Evolutionary conservation across 805 yeast genomes (phyloP), one percentile per base, ranked within the genome.

Genomic region (Torulaspora indica): DNA sequence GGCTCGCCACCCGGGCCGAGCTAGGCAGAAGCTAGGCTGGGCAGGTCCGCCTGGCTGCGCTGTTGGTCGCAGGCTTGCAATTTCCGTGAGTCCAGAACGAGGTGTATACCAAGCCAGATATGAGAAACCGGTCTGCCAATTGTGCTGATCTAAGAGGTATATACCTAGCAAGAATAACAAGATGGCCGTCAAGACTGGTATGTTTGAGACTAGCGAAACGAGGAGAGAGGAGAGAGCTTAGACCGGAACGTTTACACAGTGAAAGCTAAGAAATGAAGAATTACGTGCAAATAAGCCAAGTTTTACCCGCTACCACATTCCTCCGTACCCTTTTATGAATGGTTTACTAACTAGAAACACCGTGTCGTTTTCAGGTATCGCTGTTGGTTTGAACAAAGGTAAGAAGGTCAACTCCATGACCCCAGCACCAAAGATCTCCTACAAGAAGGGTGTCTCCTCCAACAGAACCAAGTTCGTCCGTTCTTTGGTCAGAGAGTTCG

Each of bases 321-420:
- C 28, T 25, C 28, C n/a, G 8, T 8, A 25, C 10, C 3, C 9
- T 12, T 18, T 8, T 17, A 13, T 12, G 31, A 38, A 37, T 35
- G 25, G 13, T 12, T 43, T 67, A 68, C 73, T 68, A 70, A 69
- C 72, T 43, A 47, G 14, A 22, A 18, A 13, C 18, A 3, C 34
- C 23, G 22, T 13, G 31, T 25, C 30, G 5, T 28, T 61, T 81
- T 15, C 34, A 53, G 93, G 95, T 76, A 88, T 91, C 74, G 95
- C 96, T 78, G 82, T 82, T 78, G 99, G 99, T 76, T 79, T 83
- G 75, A 95, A 93, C 96, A 91, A 95, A 79, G 99, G 99, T 76
- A 95, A 85, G 95, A 82, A 86, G 78, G 93, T 88, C 77, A 81
- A 86, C 73, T 70, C 82, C 56, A 81, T 83, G 75, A 84, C 81